phyloP scores from a whole-genome alignment of 495 filamentous ascomycete genomes.

The Penicillium fimorum region DNA sequence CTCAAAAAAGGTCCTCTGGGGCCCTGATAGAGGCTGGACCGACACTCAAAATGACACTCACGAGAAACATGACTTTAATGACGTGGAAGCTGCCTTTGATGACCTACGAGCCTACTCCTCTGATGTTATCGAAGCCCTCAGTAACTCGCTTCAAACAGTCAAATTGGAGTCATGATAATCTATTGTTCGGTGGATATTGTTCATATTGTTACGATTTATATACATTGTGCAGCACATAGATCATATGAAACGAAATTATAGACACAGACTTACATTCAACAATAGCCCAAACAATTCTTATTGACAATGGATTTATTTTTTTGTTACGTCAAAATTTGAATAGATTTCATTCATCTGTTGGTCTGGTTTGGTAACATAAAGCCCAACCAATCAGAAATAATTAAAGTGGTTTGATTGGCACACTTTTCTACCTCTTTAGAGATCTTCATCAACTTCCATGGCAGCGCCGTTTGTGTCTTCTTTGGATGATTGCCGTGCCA shows the following conservation, averaged over 20 bases:
- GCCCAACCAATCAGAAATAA: conserved; percentile 10
- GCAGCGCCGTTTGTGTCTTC: conserved; percentile 52
- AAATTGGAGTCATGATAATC: conserved; percentile 16
- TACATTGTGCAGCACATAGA: conserved; percentile 21
- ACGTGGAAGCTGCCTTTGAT: conserved; percentile 20
- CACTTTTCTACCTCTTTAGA: conserved; percentile 40
- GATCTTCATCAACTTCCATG: conserved; percentile 62
- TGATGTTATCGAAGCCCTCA: conserved; percentile 18
- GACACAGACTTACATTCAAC: not conserved
- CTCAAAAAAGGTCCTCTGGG: conserved; percentile 62
- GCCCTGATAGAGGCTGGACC: conserved; percentile 66
- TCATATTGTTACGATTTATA: conserved; percentile 14
- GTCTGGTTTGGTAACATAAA: conserved; percentile 4
- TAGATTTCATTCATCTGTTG: conserved; percentile 9
- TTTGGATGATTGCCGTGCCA: conserved; percentile 55
- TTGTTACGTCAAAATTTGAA: not conserved
- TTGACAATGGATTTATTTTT: not conserved
- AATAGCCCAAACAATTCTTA: not conserved
- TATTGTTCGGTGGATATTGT: not conserved
- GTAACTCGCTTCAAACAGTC: conserved; percentile 17
- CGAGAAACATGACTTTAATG: conserved; percentile 12
- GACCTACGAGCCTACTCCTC: conserved; percentile 13
- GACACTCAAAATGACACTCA: conserved; percentile 26
- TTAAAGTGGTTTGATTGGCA: conserved; percentile 25
- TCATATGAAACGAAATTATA: not conserved